These are phyloP conservation scores for Sesbania bispinosa DNA, from an alignment of 306 rosid species.

Conservation along the genomic window DNA sequence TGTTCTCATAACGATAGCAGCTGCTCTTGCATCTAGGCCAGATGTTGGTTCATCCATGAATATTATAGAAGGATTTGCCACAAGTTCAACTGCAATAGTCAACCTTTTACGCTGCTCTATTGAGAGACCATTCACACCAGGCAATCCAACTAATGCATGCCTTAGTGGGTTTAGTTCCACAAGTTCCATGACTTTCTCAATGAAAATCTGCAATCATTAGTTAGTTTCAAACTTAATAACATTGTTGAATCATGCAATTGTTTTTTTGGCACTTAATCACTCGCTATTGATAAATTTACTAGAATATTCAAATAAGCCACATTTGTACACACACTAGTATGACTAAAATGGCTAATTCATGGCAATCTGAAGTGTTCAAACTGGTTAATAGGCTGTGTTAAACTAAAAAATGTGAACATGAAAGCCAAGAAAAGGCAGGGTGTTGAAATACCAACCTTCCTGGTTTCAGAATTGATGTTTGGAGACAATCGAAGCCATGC, in stretches of 20 bases:
- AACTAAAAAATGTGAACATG: too few species aligned
- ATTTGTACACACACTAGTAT: not conserved
- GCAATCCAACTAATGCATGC: constrained; percentile 55
- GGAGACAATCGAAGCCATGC: constrained; percentile 61
- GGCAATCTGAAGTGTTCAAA: not conserved
- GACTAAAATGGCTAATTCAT: not conserved
- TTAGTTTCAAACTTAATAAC: not conserved
- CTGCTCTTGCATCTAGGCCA: constrained; percentile 67
- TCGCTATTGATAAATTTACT: not conserved
- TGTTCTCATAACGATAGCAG: constrained; percentile 64
- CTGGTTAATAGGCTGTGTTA: too few species aligned
- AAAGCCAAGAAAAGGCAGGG: constrained; percentile 3
- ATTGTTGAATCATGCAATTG: not conserved
- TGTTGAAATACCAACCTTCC: constrained; percentile 43
- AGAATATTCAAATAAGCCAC: not conserved
- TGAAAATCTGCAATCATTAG: constrained; percentile 47
- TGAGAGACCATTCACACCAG: constrained; percentile 57
- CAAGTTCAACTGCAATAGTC: constrained; percentile 64
- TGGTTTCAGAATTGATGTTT: constrained; percentile 40
- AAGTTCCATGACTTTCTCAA: constrained; percentile 64
- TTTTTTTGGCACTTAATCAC: too few species aligned
- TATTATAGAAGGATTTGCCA: constrained; percentile 64
- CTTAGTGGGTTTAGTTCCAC: constrained; percentile 53
- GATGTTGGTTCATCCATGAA: constrained; percentile 81
- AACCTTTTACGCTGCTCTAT: constrained; percentile 64